These are phyloP conservation scores for Puccinellia tenuiflora DNA, from an alignment of 176 grass and related monocot genomes.

Conservation along the genomic window DNA sequence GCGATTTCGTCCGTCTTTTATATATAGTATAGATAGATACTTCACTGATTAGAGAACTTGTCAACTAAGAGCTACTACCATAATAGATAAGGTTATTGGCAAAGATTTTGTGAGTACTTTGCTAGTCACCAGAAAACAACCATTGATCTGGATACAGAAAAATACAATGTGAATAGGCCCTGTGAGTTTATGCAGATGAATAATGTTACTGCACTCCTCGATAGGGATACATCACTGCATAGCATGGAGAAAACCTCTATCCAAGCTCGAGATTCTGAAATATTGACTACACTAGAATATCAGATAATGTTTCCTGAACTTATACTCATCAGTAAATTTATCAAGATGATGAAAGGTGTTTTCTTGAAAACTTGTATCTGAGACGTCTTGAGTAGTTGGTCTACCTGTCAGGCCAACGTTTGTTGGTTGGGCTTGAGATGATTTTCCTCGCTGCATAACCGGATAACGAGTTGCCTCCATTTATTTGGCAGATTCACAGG, in stretches of 20 bases:
- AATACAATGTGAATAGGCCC: background rate
- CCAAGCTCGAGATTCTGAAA: constrained; percentile 6
- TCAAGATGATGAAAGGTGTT: constrained; percentile 9
- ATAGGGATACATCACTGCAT: background rate
- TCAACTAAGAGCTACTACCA: no score
- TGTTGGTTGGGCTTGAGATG: background rate
- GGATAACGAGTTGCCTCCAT: background rate
- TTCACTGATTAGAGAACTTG: no score
- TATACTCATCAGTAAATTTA: constrained; percentile 30
- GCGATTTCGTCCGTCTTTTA: no score
- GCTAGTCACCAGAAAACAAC: background rate
- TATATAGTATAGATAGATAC: no score
- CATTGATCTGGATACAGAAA: background rate
- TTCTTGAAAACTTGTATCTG: background rate
- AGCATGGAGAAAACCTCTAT: background rate
- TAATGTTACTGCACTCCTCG: background rate
- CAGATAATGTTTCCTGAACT: constrained; percentile 13
- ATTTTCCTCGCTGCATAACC: background rate
- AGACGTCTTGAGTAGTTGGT: background rate
- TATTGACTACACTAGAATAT: background rate
- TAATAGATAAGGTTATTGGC: no score
- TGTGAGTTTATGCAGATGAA: background rate
- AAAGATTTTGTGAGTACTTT: background rate
- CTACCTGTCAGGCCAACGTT: background rate
- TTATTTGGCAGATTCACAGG: background rate